Evolutionary conservation across 208 protist species (phyloP).

Genomic region (Hexamita inflata): DNA sequence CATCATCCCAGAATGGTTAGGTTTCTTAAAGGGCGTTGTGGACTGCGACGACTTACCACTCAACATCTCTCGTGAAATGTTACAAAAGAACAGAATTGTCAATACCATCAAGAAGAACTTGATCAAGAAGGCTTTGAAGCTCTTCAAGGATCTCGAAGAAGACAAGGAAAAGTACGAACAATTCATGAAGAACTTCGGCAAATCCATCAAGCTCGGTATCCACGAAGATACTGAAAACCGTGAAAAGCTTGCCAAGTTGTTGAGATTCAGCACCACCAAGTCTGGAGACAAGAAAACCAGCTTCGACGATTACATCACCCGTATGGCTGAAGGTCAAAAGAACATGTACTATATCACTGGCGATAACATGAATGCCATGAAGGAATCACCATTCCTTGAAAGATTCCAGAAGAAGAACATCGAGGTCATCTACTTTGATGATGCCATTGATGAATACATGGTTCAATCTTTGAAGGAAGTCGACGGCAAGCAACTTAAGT

Average conservation of each 20-base stretch:
- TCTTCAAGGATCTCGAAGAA: slow-evolving; percentile 80
- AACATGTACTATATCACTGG: slow-evolving; percentile 95
- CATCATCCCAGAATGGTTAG: slow-evolving; percentile 84
- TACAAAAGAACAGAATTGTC: slow-evolving; percentile 93
- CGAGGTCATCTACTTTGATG: slow-evolving; percentile 87
- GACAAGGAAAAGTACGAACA: slow-evolving; percentile 79
- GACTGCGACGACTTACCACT: slow-evolving; percentile 97
- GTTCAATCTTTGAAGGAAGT: slow-evolving; percentile 89
- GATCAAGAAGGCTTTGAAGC: slow-evolving; percentile 83
- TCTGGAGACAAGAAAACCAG: slow-evolving; percentile 65
- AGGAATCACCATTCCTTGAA: slow-evolving; percentile 86
- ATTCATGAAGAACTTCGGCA: slow-evolving; percentile 87
- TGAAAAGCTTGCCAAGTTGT: slow-evolving; percentile 74
- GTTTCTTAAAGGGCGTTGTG: slow-evolving; percentile 87
- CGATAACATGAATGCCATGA: slow-evolving; percentile 61
- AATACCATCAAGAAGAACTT: slow-evolving; percentile 95
- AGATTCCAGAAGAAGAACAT: slow-evolving; percentile 63
- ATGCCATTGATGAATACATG: slow-evolving; percentile 88
- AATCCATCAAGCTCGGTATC: slow-evolving; percentile 84
- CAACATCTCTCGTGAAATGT: slow-evolving; percentile 94
- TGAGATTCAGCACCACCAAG: slow-evolving; percentile 80
- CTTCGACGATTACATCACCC: slow-evolving; percentile 79
- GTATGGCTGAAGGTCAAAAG: slow-evolving; percentile 89
- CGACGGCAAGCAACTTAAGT: slow-evolving; percentile 90
- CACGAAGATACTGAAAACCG: slow-evolving; percentile 82